These are phyloP conservation scores for Beauveria varroae DNA, from an alignment of 2,329 filamentous ascomycete genomes.

Conservation along the genomic window DNA sequence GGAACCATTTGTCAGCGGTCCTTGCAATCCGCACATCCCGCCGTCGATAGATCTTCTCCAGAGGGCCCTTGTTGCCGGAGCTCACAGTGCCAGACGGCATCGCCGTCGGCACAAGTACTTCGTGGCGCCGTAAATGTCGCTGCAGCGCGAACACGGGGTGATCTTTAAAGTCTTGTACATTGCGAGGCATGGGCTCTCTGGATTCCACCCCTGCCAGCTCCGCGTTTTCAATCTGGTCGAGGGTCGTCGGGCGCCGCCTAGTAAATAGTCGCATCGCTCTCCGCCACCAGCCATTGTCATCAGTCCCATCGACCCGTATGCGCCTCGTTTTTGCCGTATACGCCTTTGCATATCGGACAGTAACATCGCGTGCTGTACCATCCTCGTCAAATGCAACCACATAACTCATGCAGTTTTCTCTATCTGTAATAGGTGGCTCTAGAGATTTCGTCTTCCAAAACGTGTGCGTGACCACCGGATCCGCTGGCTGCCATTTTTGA, in stretches of 20 bases:
- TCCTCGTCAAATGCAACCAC: conserved; percentile 80
- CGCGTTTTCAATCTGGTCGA: conserved; percentile 78
- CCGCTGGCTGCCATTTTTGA: conserved; percentile 87
- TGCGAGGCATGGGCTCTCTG: conserved; percentile 76
- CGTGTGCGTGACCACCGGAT: conserved; percentile 71
- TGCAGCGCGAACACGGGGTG: conserved; percentile 81
- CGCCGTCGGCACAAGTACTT: conserved; percentile 67
- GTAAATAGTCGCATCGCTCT: conserved; percentile 43
- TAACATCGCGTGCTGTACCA: conserved; percentile 74
- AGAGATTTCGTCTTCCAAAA: conserved; percentile 69
- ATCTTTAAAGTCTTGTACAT: conserved; percentile 78
- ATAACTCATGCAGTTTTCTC: conserved; percentile 71
- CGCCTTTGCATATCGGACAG: conserved; percentile 75
- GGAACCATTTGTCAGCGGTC: conserved; percentile 85
- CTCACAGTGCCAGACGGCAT: conserved; percentile 71
- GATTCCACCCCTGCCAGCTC: conserved; percentile 66
- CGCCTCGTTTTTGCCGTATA: conserved; percentile 87
- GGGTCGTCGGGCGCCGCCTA: conserved; percentile 40
- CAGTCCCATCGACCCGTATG: conserved; percentile 60
- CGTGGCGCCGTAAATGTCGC: conserved; percentile 73
- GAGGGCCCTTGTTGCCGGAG: conserved; percentile 50
- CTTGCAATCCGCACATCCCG: conserved; percentile 71
- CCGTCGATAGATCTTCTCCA: conserved; percentile 78
- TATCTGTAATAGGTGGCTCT: conserved; percentile 75
- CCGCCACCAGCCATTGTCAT: conserved; percentile 46